Percentiles rank a stretch among this genome's conserved stretches.
These are phyloP conservation scores for Oryza meyeriana DNA, from an alignment of 176 grass and related monocot genomes.

Conservation along the genomic window DNA sequence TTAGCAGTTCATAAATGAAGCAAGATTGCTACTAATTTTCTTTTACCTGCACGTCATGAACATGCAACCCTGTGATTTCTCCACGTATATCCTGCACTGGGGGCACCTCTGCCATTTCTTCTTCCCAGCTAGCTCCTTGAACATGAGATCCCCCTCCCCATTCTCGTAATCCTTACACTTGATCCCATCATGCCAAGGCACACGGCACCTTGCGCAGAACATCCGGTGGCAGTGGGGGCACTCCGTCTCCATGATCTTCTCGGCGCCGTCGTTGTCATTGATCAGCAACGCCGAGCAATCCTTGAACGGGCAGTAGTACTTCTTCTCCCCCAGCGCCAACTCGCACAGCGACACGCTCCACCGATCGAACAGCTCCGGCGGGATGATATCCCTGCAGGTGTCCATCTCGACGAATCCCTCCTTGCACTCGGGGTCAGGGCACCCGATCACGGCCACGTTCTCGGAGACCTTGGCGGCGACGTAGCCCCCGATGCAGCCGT, in stretches of 20 bases:
- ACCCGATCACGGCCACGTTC: conserved; percentile 32
- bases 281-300: conserved; percentile 65
- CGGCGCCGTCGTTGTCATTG: neutral
- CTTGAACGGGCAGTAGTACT: conserved; percentile 72
- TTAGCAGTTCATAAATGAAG: too few relatives aligned
- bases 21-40: too few relatives aligned
- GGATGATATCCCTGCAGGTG: conserved; percentile 47
- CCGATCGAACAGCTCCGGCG: conserved; percentile 31
- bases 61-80: conserved; percentile 45
- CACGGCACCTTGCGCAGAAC: conserved; percentile 49
- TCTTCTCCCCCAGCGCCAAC: conserved; percentile 32
- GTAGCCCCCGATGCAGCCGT: conserved; percentile 31
- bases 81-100: conserved; percentile 68
- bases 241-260: conserved; percentile 29
- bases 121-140: conserved; percentile 45
- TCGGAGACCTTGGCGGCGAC: conserved; percentile 39
- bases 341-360: conserved; percentile 58
- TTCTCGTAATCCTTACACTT: conserved; percentile 57
- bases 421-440: conserved; percentile 50
- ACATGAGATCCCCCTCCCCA: conserved; percentile 35
- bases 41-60: conserved; percentile 73
- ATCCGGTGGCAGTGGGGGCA: conserved; percentile 69
- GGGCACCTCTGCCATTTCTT: conserved; percentile 77
- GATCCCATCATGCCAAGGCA: conserved; percentile 62
- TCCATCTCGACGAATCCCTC: conserved; percentile 27